Conservation (phyloP, 1,284 basidiomycete genomes). For the Pseudomicrostroma phylloplanum region DNA sequence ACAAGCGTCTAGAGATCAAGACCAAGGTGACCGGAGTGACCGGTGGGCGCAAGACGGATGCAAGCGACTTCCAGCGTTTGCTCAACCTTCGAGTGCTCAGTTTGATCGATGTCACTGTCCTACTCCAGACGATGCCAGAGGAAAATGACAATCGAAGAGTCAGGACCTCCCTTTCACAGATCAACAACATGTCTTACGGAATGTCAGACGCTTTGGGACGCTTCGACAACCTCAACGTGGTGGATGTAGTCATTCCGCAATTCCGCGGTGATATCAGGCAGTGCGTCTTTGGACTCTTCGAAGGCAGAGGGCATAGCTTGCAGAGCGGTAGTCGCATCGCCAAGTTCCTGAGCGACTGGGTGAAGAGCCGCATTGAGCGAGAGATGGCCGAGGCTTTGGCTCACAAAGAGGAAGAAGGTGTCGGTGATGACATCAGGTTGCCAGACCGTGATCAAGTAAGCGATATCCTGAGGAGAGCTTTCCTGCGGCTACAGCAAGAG, state of each 20-base stretch:
- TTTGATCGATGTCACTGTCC: constrained; percentile 92
- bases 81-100: constrained; percentile 79
- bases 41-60: constrained; percentile 49
- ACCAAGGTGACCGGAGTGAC: constrained; percentile 54
- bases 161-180: constrained; percentile 80
- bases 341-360: constrained; percentile 39
- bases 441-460: constrained; percentile 16
- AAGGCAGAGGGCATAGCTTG: constrained; percentile 55
- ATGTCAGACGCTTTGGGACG: constrained; percentile 87
- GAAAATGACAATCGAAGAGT: constrained; percentile 86
- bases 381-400: constrained; percentile 23
- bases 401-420: constrained; percentile 8
- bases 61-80: constrained; percentile 82
- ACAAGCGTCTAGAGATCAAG: constrained; percentile 81
- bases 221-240: constrained; percentile 64
- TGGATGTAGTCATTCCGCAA: constrained; percentile 84
- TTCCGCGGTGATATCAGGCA: constrained; percentile 73
- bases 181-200: constrained; percentile 91
- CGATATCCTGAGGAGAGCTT: constrained; percentile 40
- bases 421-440: constrained; percentile 5
- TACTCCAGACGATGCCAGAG: constrained; percentile 60
- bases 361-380: constrained; percentile 28
- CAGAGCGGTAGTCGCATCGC: constrained; percentile 59
- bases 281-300: constrained; percentile 95
- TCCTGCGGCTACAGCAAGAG: constrained; percentile 43